phyloP scores from a whole-genome alignment of 2,329 filamentous ascomycete genomes.

The Dendrostoma leiphaemia region DNA sequence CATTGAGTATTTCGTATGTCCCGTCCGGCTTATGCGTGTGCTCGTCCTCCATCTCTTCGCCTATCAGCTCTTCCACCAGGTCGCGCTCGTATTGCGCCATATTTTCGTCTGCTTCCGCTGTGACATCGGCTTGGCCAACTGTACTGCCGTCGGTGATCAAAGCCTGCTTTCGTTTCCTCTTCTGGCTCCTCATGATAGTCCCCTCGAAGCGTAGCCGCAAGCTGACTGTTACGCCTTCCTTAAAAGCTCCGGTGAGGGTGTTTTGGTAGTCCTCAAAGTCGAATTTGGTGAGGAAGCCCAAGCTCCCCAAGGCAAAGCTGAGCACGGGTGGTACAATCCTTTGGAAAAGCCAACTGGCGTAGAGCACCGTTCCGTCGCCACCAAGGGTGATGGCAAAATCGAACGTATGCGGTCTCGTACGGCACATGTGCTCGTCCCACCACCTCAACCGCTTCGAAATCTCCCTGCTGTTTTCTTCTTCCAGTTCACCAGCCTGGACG shows the following conservation, averaged over 20 bases:
- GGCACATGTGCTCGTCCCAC: constrained; percentile 81
- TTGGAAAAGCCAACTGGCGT: constrained; percentile 96
- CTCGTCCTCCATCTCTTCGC: constrained; percentile 79
- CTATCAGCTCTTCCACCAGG: constrained; percentile 85
- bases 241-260: constrained; percentile 70
- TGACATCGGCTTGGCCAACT: constrained; percentile 1
- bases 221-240: constrained; percentile 83
- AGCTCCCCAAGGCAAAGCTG: constrained; percentile 84
- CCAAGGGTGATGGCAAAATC: constrained; percentile 92
- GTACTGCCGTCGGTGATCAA: constrained; percentile 14
- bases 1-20: constrained; percentile 89
- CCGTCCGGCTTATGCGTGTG: constrained; percentile 82
- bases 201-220: constrained; percentile 87
- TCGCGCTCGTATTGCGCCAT: constrained; percentile 51
- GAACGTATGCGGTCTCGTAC: constrained; percentile 76
- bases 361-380: constrained; percentile 95
- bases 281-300: constrained; percentile 96
- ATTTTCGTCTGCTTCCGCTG: constrained; percentile 34
- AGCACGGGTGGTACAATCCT: constrained; percentile 90
- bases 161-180: constrained; percentile 27
- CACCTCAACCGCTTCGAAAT: constrained; percentile 63
- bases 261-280: constrained; percentile 75
- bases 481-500: constrained; percentile 23
- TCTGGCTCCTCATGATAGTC: constrained; percentile 81
- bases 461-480: constrained; percentile 34